Base-by-base conservation (phyloP, 495 filamentous ascomycete species). In the Penicillium canescens region DNA sequence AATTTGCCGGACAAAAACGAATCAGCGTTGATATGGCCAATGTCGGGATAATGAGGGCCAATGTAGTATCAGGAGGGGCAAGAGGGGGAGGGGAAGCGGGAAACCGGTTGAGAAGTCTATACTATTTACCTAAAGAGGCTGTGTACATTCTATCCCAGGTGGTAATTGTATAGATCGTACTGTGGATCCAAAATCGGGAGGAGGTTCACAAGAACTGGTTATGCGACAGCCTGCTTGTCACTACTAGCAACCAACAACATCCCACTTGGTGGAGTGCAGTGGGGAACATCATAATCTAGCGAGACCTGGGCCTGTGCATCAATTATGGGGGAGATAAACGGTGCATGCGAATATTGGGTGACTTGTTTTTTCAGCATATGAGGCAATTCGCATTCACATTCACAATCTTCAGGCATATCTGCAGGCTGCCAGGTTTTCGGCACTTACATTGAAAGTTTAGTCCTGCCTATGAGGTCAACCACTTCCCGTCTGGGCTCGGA, bases 241-340 rank as follows among this genome's bases (percentile, higher is more conserved):
- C 28, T 31, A 7, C 28, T 10, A 23, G n/a, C 9, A 23, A 35
- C 46, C 46, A 48, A 48, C 46, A 48, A 48, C n/a, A 38, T 37
- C 6, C 33, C 8, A 23, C 13, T 14, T 1, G 2, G 46, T 48
- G 46, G 46, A 38, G 34, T 11, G 33, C 13, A 48, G 46, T 38
- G 46, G 46, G 26, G 42, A 12, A 34, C 3, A 14, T 16, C 40
- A 5, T 11, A 13, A 23, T 1, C 40, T 42, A 21, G 21, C 40
- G 40, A 43, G 41, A 34, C 26, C 26, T 8, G 26, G 13, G 31
- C 31, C 11, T 47, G 45, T 31, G 36, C 33, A 37, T 47, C 46
- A 48, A 48, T 24, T 24, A 42, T 48, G 46, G 45, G 28, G 18
- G 34, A n/a, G 23, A 48, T 48, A 48, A 24, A 8, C 20, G 34